Evolutionary conservation across 805 yeast genomes (phyloP), one percentile per base, ranked within the genome.

Genomic region (Yarrowia bubula): DNA sequence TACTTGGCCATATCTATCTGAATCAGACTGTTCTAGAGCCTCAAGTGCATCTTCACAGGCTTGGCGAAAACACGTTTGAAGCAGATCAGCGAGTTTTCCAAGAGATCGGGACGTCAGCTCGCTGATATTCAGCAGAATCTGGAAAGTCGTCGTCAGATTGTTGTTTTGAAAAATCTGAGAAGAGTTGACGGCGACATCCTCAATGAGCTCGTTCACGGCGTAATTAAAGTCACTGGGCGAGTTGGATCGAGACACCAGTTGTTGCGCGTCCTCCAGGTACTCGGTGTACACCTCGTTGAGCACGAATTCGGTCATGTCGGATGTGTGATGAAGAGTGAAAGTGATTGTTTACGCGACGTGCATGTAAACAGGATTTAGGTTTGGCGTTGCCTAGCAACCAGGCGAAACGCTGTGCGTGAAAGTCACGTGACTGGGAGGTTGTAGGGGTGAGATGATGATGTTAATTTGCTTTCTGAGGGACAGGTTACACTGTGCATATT

Each of bases 131-230:
- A 62, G 50, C 35, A 43, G 28, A 33, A 58, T 44, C 50, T 58
- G 64, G 22, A 15, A 58, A n/a, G 64, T 43, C 8, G 50, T 58
- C 33, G 64, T 58, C 28, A 58, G 28, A 9, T 58, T 58, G 43
- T 43, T 14, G 32, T 15, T 1, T 1, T 43, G 42, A 13, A 58
- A 14, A 5, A 58, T 43, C 22, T 58, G 51, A 10, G 33, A 3
- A 10, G 50, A 37, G 33, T 58, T 44, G 18, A 58, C 64, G 3
- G 64, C 64, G 7, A 58, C 42, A 37, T 43, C 43, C 18, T 58
- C 64, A 58, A 58, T 58, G 15, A 58, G 42, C 64, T 58, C 64
- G 22, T 43, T 58, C 13, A 58, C 64, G 10, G 64, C 51, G 9
- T 58, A 58, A 43, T 58, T 44, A 43, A 15, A 58, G 64, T 58